Base-by-base conservation (phyloP, 2,329 filamentous ascomycete species). In the Aspergillus sojae region DNA sequence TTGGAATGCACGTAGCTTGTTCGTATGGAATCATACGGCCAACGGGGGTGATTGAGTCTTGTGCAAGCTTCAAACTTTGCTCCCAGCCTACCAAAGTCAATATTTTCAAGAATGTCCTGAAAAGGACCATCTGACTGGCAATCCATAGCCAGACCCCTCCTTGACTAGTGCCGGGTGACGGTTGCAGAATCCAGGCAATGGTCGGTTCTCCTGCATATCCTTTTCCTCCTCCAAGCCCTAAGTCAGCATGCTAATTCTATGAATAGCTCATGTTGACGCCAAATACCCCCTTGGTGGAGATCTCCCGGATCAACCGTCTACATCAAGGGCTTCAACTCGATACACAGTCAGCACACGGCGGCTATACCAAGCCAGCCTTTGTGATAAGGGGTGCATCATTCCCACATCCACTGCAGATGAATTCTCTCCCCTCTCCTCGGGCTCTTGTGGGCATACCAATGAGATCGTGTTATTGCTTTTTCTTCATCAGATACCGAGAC, bases 161-260 rank as follows among this genome's bases (percentile, higher is more conserved):
- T 3, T 4, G 26, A 21, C 48, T 52, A 52, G 48, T 32, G 28
- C 9, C 48, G 28, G 48, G 26, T n/a, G 28, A 52, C 28, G 14
- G 9, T 32, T n/a, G 48, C 16, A 52, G 28, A 30, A 52, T 5
- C 16, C 21, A 34, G 48, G 28, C 10, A 12, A 23, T 52, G 28
- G 48, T 52, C 48, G 19, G 16, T 30, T 32, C 28, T 9, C 48
- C 48, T 32, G 48, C 48, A 21, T 52, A 11, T 34, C 16, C 7
- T 52, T 30, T 19, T 19, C 14, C 26, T 30, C 3, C 10, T n/a
- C 46, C 26, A 50, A 50, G 26, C 19, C 21, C 28, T n/a, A 52
- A 52, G 26, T 32, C 48, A 32, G 28, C 7, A 52, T 52, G 48
- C 48, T 32, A 52, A 52, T 52, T 52, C 48, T 52, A 52, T 52